Evolutionary conservation across 148 eudicot genomes (phyloP).

Genomic region (Heliosperma pusillum): DNA sequence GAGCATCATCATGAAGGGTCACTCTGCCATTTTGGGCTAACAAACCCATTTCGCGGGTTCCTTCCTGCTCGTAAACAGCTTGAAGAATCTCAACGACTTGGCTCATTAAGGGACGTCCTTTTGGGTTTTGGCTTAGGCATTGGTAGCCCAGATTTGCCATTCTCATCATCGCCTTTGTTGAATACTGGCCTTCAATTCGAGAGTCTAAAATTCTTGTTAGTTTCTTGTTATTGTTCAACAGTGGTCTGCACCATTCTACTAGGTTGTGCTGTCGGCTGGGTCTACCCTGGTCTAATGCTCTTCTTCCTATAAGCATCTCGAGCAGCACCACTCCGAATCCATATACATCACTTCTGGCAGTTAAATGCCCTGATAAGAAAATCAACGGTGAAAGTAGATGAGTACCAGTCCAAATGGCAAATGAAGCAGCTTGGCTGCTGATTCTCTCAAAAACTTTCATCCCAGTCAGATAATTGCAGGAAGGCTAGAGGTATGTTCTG

Average conservation of each 20-base stretch:
- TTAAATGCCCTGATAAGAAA: slow-evolving; percentile 58
- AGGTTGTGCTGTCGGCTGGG: slow-evolving; percentile 75
- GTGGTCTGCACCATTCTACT: slow-evolving; percentile 82
- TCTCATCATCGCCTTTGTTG: slow-evolving; percentile 51
- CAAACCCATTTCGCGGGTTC: slow-evolving; percentile 38
- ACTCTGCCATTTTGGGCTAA: slow-evolving; percentile 34
- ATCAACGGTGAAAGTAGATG: neutral
- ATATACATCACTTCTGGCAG: slow-evolving; percentile 79
- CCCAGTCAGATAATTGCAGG: too few relatives aligned
- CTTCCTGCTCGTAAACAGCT: slow-evolving; percentile 46
- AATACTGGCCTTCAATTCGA: slow-evolving; percentile 77
- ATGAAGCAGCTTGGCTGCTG: neutral
- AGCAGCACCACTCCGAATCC: slow-evolving; percentile 84
- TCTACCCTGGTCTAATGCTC: slow-evolving; percentile 73
- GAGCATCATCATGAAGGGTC: slow-evolving; percentile 50
- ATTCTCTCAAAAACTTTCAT: too few relatives aligned
- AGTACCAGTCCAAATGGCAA: neutral
- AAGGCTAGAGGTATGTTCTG: too few relatives aligned
- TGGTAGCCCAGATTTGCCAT: slow-evolving; percentile 69
- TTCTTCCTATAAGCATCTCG: slow-evolving; percentile 79
- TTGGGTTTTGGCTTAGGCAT: slow-evolving; percentile 83
- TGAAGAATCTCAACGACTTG: slow-evolving; percentile 73
- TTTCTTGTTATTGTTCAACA: slow-evolving; percentile 68
- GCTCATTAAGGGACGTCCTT: slow-evolving; percentile 72
- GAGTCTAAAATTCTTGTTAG: slow-evolving; percentile 59